Evolutionary conservation across 169 alveolate species (phyloP), one percentile per base, ranked within the genome.

Genomic region (Theileria parva): DNA sequence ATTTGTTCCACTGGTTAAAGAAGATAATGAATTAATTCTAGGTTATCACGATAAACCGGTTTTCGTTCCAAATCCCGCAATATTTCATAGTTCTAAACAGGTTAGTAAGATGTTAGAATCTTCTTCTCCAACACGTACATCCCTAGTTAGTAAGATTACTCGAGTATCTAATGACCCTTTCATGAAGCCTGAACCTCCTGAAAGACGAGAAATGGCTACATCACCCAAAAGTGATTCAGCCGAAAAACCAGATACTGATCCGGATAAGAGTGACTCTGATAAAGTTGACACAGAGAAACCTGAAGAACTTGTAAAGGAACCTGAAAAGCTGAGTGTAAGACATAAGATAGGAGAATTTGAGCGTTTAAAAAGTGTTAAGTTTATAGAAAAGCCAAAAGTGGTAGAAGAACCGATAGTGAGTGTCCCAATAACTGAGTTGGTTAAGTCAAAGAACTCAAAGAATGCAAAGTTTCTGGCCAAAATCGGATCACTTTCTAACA

Each of bases 61-160:
- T 34, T 83, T 60, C 61, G 93, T 91, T 19, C 94, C 94, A 8
- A 91, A 91, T 66, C 94, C 94, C 1, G 94, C 92, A 27, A 77
- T 91, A 32, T 67, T 71, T 70, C 94, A 91, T 70, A 81, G 81
- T 13, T 1, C 8, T 13, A 32, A 60, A 23, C 15, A 76, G 69
- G 50, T 60, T 28, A 37, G 13, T 13, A 67, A 67, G 19, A 28
- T 3, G 48, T 8, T 28, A 60, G 64, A 67, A 67, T 67, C 51
- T 3, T 7, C 70, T 28, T 28, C 48, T 1, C 32, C 37, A 67
- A 4, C 34, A 28, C 64, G 48, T 37, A 28, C 51, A 67, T 4
- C 34, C 0, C 34, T 37, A 1, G 64, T 32, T 37, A 37, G 37
- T 48, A 67, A 32, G 15, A 37, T 25, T 48, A 13, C n/a, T 27